phyloP scores from a whole-genome alignment of 139 green algal species.

The Chlorella sp. region DNA sequence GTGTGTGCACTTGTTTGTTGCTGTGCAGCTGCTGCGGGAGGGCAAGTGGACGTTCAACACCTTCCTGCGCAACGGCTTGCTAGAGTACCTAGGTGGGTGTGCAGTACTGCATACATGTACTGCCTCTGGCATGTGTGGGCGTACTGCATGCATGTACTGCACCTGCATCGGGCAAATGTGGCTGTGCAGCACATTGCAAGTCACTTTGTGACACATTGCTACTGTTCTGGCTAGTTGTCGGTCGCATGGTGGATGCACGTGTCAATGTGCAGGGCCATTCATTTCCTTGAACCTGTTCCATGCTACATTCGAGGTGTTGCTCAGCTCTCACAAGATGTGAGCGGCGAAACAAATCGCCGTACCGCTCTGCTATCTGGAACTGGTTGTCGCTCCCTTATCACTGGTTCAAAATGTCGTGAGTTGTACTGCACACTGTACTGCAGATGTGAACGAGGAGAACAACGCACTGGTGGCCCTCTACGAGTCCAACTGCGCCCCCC shows the following conservation, averaged over 20 bases:
- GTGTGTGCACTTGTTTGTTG: not conserved
- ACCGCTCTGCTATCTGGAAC: too few relatives aligned
- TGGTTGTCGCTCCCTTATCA: too few relatives aligned
- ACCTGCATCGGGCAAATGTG: not conserved
- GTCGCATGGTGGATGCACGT: not conserved
- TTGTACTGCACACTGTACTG: too few relatives aligned
- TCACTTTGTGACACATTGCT: not conserved
- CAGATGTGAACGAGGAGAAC: slow-evolving; percentile 99
- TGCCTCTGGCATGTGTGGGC: not conserved
- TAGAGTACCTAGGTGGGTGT: slow-evolving; percentile 96
- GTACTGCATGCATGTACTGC: not conserved
- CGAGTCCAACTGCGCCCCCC: slow-evolving; percentile 64
- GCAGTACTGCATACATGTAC: not conserved
- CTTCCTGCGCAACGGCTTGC: slow-evolving; percentile 85
- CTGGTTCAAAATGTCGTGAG: too few relatives aligned
- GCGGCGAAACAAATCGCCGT: slow-evolving; percentile 99
- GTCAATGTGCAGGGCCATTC: too few relatives aligned
- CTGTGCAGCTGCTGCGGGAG: slow-evolving; percentile 41
- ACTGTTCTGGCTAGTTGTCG: not conserved
- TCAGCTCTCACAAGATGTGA: slow-evolving; percentile 75
- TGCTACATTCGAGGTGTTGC: too few relatives aligned
- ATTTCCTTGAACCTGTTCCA: not conserved
- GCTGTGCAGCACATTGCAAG: not conserved
- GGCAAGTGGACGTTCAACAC: slow-evolving; percentile 81
- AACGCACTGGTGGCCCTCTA: slow-evolving; percentile 93